Base-by-base conservation (phyloP, 768 basidiomycete genomes). In the Gyrodon lividus region DNA sequence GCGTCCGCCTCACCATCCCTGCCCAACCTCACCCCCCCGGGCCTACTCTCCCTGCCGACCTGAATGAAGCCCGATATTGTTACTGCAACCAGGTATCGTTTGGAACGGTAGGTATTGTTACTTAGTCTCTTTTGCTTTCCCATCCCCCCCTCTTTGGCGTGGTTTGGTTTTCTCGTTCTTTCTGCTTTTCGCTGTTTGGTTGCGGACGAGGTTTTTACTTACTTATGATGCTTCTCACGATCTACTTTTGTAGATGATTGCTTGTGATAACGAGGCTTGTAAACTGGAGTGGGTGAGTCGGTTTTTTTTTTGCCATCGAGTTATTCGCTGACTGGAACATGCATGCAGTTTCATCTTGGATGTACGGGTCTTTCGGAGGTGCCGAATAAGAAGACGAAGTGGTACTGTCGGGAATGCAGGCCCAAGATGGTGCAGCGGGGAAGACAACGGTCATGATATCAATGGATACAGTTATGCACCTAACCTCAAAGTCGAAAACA, bases 1-100 rank as follows among this genome's bases (percentile, higher is more conserved):
- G 61, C 24, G 59, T 72, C 51, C 74, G 63, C 43, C 60, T 72
- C 19, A 73, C 68, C 16, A 60, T 75, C n/a, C 72, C 75, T 14
- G 67, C 69, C 6, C 60, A 67, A 17, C 56, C 59, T 23, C 51
- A 39, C 17, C 53, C 44, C 3, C 20, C 33, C 1, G 57, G 38
- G 17, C 68, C 68, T 30, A 51, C 30, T 38, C 59, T 60, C 20
- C 62, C 56, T 12, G 61, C 48, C 17, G 74, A 80, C 58, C 73
- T 77, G 30, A 73, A 74, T 53, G 84, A 90, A 64, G 71, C 62
- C 44, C 71, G 80, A 30, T 97, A 90, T 67, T 96, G 93, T 67
- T 86, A 84, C 64, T 96, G 93, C 69, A 77, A 87, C 58, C 77
- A 84, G 55, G 80, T 84, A 28, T 90, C 87, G 17, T 92, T 81